A percentile compares a stretch with the other conserved stretches of the same genome.
Evolutionary conservation across 2,329 filamentous ascomycete species (phyloP).

Genomic region (Uncinocarpus reesii): DNA sequence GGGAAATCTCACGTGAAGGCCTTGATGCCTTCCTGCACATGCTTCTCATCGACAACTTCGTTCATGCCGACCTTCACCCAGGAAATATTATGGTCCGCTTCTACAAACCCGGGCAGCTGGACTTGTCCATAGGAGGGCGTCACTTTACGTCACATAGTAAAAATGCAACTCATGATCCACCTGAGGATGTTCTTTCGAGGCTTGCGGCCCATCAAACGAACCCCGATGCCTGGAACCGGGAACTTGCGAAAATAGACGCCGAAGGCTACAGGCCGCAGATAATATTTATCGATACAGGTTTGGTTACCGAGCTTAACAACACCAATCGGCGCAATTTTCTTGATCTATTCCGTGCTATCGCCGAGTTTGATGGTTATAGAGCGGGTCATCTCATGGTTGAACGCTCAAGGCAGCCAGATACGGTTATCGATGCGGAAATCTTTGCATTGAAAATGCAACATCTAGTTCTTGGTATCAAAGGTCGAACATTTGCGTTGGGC

Average conservation of each 20-base stretch:
- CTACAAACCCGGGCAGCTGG: constrained; percentile 68
- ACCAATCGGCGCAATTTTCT: constrained; percentile 83
- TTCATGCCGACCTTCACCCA: constrained; percentile 90
- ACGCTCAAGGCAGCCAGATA: constrained; percentile 81
- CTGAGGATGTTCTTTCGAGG: constrained; percentile 72
- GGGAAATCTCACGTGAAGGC: constrained; percentile 89
- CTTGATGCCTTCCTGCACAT: constrained; percentile 93
- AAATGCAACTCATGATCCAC: constrained; percentile 57
- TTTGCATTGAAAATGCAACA: constrained; percentile 97
- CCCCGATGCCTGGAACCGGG: constrained; percentile 58
- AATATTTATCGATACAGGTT: constrained; percentile 92
- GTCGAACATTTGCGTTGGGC: constrained; percentile 76
- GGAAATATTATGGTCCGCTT: constrained; percentile 99
- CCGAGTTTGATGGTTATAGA: constrained; percentile 93
- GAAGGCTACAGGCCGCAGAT: constrained; percentile 90
- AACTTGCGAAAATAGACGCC: constrained; percentile 64
- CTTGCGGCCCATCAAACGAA: constrained; percentile 64
- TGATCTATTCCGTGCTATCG: constrained; percentile 88
- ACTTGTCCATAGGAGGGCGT: constrained; percentile 46
- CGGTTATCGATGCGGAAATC: constrained; percentile 77
- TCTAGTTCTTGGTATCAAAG: constrained; percentile 82
- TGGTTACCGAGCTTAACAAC: constrained; percentile 86
- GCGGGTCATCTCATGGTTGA: constrained; percentile 94
- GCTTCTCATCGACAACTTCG: constrained; percentile 94
- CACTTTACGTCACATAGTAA: constrained; percentile 26